Evolutionary conservation across 306 rosid genomes (phyloP).

Genomic region (Heteromeles arbutifolia): DNA sequence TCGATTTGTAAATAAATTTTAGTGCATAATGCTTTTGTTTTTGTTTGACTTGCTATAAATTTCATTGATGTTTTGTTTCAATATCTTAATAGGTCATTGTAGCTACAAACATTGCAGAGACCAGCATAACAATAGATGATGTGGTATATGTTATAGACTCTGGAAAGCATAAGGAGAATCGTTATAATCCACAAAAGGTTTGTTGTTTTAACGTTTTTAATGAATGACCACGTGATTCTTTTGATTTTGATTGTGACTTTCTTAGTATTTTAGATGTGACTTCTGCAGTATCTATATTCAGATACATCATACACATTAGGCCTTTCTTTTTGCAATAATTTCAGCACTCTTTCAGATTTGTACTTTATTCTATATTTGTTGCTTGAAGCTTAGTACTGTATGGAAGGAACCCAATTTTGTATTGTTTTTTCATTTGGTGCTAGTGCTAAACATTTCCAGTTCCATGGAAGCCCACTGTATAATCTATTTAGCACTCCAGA

Average conservation of each 20-base stretch:
- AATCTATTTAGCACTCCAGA: neutral
- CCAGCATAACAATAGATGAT: slow-evolving; percentile 93
- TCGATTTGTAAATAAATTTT: neutral
- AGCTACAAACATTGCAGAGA: slow-evolving; percentile 96
- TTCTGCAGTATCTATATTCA: neutral
- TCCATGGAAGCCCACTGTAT: neutral
- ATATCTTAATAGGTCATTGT: slow-evolving; percentile 59
- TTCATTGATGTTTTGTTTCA: neutral
- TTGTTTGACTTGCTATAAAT: neutral
- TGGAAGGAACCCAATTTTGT: neutral
- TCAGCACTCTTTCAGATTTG: neutral
- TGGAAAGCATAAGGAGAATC: slow-evolving; percentile 94
- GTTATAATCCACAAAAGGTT: slow-evolving; percentile 94
- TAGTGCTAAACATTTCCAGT: neutral
- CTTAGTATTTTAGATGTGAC: neutral
- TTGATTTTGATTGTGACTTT: neutral
- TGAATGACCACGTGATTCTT: neutral
- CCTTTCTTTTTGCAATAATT: neutral
- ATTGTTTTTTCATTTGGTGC: neutral
- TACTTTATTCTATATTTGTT: neutral
- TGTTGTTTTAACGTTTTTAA: slow-evolving; percentile 15
- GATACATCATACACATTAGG: neutral
- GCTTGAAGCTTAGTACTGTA: neutral
- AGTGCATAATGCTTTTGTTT: neutral
- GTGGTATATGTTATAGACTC: slow-evolving; percentile 85